Base-by-base conservation (phyloP, 768 basidiomycete genomes). In the Hericium rajendrae region DNA sequence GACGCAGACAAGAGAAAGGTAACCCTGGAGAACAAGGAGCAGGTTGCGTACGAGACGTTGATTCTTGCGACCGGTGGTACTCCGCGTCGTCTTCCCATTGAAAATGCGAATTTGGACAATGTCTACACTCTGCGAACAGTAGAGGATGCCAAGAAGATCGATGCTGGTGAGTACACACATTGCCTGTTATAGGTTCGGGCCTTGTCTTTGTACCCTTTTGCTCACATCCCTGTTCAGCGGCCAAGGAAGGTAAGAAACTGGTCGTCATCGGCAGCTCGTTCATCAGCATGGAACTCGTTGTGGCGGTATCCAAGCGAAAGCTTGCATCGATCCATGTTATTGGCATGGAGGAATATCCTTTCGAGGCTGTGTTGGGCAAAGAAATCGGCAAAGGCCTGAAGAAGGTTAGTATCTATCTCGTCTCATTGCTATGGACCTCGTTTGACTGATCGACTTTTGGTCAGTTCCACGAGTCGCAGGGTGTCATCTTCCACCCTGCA, bases 261-360 rank as follows among this genome's bases (percentile, higher is more conserved):
- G 91, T 92, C 37, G 80, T 94, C 12, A 85, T 95, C 60, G 94
- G 94, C 2, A 87, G 84, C 52, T 90, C 87, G 13, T 97, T 94
- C 73, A 97, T 97, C 64, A 83, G 87, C 56, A 91, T 97, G 91
- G 90, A 94, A 68, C 74, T 92, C n/a, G 90, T 91, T 6, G 78
- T 75, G n/a, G 87, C 90, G 0, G 71, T 88, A 2, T 70, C 81
- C 8, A 83, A 83, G 63, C 83, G 87, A 54, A 85, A 86, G 62
- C 83, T 91, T 20, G 86, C 86, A 12, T 86, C 85, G 32, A 84
- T 94, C 48, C 84, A 89, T 60, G 84, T 95, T 59, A 80, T 97
- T 54, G 92, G 91, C 2, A 85, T 84, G 83, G 87, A 88, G 63
- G 78, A 84, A 54, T 77, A 77, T 59, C 94, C 94, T 0, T 93